These are phyloP conservation scores for Eucalyptus polyanthemos DNA, from an alignment of 345 rosid genomes.

Conservation along the genomic window DNA sequence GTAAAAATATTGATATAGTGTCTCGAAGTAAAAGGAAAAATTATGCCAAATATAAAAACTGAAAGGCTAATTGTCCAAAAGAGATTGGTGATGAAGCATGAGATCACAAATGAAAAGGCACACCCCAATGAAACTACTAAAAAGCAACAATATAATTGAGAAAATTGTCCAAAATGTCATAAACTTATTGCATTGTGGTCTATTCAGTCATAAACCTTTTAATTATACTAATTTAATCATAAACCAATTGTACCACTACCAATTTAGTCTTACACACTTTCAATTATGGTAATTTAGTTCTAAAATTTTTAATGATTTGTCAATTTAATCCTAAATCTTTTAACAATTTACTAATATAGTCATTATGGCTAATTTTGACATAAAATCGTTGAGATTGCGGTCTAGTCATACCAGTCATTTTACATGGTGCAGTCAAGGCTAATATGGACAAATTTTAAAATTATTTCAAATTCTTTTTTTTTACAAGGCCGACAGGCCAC, in stretches of 20 bases:
- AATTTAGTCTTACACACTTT: no score
- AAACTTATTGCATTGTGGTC: no score
- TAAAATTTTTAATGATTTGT: no score
- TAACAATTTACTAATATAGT: no score
- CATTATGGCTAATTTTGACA: background rate
- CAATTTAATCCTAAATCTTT: no score
- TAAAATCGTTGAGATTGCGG: background rate
- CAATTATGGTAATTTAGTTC: no score
- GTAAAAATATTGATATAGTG: background rate
- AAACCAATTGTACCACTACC: background rate
- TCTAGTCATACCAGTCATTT: background rate
- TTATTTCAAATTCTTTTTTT: no score
- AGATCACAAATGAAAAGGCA: background rate
- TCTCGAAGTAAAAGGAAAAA: background rate
- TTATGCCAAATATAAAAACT: background rate
- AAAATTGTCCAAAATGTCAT: background rate
- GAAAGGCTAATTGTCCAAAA: background rate
- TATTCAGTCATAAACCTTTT: no score
- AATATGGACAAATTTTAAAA: background rate
- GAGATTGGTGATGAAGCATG: background rate
- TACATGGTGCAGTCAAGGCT: fast-evolving
- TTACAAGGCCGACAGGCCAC: fast-evolving
- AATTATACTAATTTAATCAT: no score
- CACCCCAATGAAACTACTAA: background rate
- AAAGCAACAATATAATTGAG: background rate